Evolutionary conservation across 495 filamentous ascomycete species (phyloP), one percentile per base, ranked within the genome.

Genomic region (Penicillium canariense): DNA sequence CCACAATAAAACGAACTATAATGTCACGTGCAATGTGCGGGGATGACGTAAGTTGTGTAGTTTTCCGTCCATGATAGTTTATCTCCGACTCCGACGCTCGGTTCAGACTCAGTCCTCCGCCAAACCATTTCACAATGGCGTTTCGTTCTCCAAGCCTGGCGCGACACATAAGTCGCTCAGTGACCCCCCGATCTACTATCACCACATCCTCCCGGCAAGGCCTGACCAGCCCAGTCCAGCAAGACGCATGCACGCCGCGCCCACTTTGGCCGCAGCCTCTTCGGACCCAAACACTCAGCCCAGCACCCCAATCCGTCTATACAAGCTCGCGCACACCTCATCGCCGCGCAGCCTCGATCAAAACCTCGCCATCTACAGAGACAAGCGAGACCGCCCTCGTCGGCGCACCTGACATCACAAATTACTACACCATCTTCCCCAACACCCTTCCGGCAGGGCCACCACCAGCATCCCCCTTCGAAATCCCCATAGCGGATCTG

Each of bases 401-500:
- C 17, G 56, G 59, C 18, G 56, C 66, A 32, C 72, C 71, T n/a
- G 65, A 78, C 50, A 74, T 70, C 42, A 76, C 71, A 43, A 85
- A 82, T 54, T 76, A 90, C 79, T 97, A 97, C 81, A 82, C 85
- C 36, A 84, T 97, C 71, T 98, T 98, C 79, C 90, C 91, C 5
- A 61, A 77, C 11, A 90, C 90, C 12, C 78, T 97, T 14, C 84
- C 93, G 11, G n/a, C 59, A 0, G 94, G 94, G 30, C 87, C 91
- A 0, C 94, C 94, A 0, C 94, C 94, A 1, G 20, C 55, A 0
- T 85, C 91, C 0, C 81, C 84, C 48, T 98, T 98, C 80, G 60
- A 73, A 0, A 83, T 96, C 71, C 78, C 93, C 67, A 52, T 72
- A 15, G 40, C 71, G 15, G 74, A 77, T 26, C 84, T 98, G 18